A percentile compares a stretch with the other conserved stretches of the same genome.
phyloP scores from a whole-genome alignment of 2,329 filamentous ascomycete species.

The Chrysosphaeria jannelii region DNA sequence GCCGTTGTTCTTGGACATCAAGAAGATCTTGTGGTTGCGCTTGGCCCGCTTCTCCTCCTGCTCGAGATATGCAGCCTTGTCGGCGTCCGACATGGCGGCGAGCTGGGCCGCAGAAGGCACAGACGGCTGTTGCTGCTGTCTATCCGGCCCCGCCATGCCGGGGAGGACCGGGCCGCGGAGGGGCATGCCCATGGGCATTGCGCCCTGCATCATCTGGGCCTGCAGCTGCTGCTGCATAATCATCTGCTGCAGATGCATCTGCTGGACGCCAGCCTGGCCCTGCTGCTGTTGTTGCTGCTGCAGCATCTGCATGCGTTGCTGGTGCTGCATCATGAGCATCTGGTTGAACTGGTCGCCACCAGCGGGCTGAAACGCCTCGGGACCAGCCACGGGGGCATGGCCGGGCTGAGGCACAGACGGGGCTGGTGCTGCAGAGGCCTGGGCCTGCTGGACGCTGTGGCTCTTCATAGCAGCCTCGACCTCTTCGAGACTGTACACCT shows the following conservation, averaged over 20 bases:
- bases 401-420: too few relatives aligned
- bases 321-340: constrained; percentile 1
- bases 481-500: constrained; percentile 88
- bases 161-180: constrained; percentile 7
- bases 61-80: constrained; percentile 55
- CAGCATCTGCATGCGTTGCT: background rate
- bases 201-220: constrained; percentile 21
- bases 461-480: constrained; percentile 78
- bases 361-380: too few relatives aligned
- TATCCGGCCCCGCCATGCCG: background rate
- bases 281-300: constrained; percentile 3
- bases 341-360: constrained; percentile 5
- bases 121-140: constrained; percentile 20
- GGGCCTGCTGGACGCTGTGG: constrained; percentile 17
- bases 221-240: background rate
- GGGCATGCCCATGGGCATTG: constrained; percentile 19
- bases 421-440: too few relatives aligned
- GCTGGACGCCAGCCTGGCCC: constrained; percentile 8
- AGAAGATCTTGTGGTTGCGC: constrained; percentile 91
- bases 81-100: constrained; percentile 50
- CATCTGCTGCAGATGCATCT: constrained; percentile 3
- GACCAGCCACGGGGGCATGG: too few relatives aligned
- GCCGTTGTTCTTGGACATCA: constrained; percentile 78
- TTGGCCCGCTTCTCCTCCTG: constrained; percentile 90
- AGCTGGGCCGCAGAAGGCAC: too few relatives aligned